Percentiles rank a stretch among this genome's conserved stretches.
phyloP scores from a whole-genome alignment of 129 eudicot genomes.

The sunflower (Helianthus annuus) region DNA sequence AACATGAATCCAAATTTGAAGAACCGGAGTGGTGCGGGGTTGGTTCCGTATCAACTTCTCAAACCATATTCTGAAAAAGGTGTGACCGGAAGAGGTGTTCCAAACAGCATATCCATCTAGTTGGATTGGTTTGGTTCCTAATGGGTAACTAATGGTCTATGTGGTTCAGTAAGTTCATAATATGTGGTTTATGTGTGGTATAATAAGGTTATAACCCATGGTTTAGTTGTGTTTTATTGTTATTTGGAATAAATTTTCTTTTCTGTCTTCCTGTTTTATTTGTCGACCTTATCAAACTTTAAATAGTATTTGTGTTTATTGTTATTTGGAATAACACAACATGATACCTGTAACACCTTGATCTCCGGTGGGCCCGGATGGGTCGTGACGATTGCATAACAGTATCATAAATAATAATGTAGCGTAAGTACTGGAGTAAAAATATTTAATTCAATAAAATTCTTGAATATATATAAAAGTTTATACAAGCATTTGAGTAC shows the following conservation, averaged over 20 bases:
- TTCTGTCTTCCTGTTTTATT: background rate
- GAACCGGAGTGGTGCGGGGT: conserved; percentile 41
- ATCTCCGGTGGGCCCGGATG: too few species aligned
- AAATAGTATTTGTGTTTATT: background rate
- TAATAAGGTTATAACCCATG: conserved; percentile 24
- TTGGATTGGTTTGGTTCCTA: background rate
- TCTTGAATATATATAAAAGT: too few species aligned
- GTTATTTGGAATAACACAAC: background rate
- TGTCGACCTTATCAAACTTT: background rate
- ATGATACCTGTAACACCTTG: too few species aligned
- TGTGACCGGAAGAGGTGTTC: conserved; percentile 46
- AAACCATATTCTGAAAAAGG: conserved; percentile 43
- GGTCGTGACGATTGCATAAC: too few species aligned
- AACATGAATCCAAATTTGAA: conserved; percentile 8
- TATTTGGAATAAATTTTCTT: background rate
- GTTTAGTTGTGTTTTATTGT: background rate
- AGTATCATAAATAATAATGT: too few species aligned
- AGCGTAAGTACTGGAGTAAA: too few species aligned
- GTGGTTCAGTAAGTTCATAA: conserved; percentile 22
- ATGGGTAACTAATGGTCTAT: background rate
- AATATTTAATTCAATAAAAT: too few species aligned
- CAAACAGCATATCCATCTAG: conserved; percentile 51
- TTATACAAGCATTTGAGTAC: too few species aligned
- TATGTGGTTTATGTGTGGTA: background rate
- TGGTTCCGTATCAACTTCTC: conserved; percentile 43